Conservation (phyloP, 768 basidiomycete species). For the Rhizopogon rudus region DNA sequence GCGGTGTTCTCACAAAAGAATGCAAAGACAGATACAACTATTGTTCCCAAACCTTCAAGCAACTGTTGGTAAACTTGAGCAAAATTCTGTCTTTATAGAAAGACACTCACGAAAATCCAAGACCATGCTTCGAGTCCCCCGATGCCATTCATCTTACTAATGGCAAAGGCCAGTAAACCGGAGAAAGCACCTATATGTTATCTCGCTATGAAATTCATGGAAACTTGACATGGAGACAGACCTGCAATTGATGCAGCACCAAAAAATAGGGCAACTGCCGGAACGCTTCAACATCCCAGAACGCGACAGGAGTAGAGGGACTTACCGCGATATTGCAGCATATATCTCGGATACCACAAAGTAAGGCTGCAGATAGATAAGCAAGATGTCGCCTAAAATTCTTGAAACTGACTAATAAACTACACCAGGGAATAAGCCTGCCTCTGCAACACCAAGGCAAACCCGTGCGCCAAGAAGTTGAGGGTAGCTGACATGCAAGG, state of each 20-base stretch:
- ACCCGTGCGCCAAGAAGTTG: conserved; percentile 55
- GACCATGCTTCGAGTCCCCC: conserved; percentile 53
- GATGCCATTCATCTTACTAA: conserved; percentile 46
- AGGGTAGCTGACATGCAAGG: conserved; percentile 40
- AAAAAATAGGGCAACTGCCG: conserved; percentile 51
- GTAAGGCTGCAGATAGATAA: conserved; percentile 39
- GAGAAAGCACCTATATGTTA: conserved; percentile 42
- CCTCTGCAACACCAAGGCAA: conserved; percentile 62
- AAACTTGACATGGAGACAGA: neutral
- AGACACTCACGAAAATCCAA: conserved; percentile 55
- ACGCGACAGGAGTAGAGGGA: neutral
- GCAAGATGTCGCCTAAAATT: no score
- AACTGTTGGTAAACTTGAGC: no score
- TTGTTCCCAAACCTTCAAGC: no score
- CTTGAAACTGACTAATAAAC: conserved; percentile 58
- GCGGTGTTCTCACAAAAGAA: no score
- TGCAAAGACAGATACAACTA: no score
- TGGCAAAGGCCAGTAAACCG: conserved; percentile 53
- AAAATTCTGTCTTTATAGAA: neutral
- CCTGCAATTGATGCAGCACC: conserved; percentile 61
- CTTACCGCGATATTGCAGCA: conserved; percentile 45
- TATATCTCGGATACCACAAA: conserved; percentile 24
- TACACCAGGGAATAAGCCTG: conserved; percentile 70
- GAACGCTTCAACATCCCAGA: neutral
- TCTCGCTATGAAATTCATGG: neutral